Base-by-base conservation (phyloP, 768 basidiomycete genomes). In the Leccinum pellstonianum region DNA sequence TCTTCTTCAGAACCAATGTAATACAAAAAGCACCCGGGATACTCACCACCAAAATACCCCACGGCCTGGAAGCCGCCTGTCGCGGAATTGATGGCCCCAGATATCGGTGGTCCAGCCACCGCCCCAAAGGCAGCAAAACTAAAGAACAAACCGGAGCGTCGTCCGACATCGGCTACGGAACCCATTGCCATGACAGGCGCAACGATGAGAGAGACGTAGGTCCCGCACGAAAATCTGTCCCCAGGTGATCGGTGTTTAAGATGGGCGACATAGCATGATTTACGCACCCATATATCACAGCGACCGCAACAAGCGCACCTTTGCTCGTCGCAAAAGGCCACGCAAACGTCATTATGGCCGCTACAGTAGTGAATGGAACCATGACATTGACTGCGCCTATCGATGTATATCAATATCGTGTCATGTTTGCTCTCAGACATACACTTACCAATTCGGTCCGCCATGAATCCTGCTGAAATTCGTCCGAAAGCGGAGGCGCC, bases 331-430 rank as follows among this genome's bases (percentile, higher is more conserved):
- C 80, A 68, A 83, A 87, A 1, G 91, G 91, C 92, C 91, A 93
- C 3, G 76, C 76, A 63, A 85, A 86, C 0, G 90, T 89, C 48
- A 86, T 66, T 27, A 84, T 70, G 0, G 81, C 87, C 0, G 86
- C 83, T 1, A 81, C 38, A 19, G 79, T 57, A 2, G 83, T 86
- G 37, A 85, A 83, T 0, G 89, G 86, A 14, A 79, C 80, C 79
- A 91, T 86, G 33, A 88, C 75, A 63, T 87, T 92, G 63, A 91
- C 75, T 0, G 83, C 69, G 10, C 91, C 91, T 86, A n/a, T 23
- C 21, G 46, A 41, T 27, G 10, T 0, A 31, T 11, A 31, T 62
- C 5, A 56, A 15, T 3, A 23, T 17, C n/a, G 38, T 17, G 5
- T 10, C 25, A 5, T 52, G 15, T 52, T 23, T 46, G 6, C 15